These are phyloP conservation scores for Prototheca cutis DNA, from an alignment of 163 green algal genomes.

Conservation along the genomic window DNA sequence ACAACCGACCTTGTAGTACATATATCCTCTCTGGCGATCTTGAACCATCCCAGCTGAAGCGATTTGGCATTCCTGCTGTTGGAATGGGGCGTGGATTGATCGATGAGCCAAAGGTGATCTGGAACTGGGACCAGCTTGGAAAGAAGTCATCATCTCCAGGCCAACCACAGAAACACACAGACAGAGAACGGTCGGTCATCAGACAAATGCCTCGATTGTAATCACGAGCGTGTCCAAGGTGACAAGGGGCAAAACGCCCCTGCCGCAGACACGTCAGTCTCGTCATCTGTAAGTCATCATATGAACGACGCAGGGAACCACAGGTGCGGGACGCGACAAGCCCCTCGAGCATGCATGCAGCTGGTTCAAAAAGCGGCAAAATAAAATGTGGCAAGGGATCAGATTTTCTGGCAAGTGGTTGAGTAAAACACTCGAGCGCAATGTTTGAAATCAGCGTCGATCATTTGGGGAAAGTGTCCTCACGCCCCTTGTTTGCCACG, in stretches of 20 bases:
- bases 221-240: slow-evolving; percentile 3
- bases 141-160: too few relatives aligned
- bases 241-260: slow-evolving; percentile 7
- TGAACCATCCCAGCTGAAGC: too few relatives aligned
- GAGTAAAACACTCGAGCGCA: slow-evolving; percentile 11
- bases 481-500: slow-evolving; percentile 16
- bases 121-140: too few relatives aligned
- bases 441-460: slow-evolving; percentile 36
- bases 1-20: too few relatives aligned
- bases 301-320: slow-evolving; percentile 4
- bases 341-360: background rate
- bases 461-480: slow-evolving; percentile 47
- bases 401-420: slow-evolving; percentile 24
- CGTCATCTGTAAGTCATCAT: slow-evolving; percentile 30
- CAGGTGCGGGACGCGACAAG: background rate
- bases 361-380: background rate
- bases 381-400: slow-evolving; percentile 10
- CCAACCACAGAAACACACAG: background rate
- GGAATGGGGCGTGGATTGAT: too few relatives aligned
- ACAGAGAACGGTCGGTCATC: slow-evolving; percentile 6
- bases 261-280: slow-evolving; percentile 8
- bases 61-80: too few relatives aligned
- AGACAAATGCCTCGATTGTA: slow-evolving; percentile 32
- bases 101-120: too few relatives aligned
- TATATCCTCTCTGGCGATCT: too few relatives aligned